Evolutionary conservation across 306 rosid genomes (phyloP).

Genomic region (Prunus padus): DNA sequence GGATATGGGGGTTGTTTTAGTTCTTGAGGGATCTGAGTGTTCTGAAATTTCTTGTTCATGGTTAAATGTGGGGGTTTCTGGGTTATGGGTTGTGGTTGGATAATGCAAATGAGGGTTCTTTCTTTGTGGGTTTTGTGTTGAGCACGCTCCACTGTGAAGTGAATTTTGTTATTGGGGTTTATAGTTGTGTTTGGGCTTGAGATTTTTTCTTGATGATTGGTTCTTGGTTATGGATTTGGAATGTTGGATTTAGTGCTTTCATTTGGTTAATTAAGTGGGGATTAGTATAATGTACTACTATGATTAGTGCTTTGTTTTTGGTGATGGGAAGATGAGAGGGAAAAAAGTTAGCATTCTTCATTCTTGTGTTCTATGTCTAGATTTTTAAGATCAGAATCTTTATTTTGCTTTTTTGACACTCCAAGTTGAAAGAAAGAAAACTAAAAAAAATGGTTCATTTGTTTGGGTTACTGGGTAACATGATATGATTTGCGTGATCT

Average conservation of each 20-base stretch:
- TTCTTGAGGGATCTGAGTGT: slow-evolving; percentile 16
- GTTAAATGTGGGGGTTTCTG: slow-evolving; percentile 10
- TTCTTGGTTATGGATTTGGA: slow-evolving; percentile 10
- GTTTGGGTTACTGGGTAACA: neutral
- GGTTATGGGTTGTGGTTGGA: neutral
- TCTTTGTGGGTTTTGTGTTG: slow-evolving; percentile 1
- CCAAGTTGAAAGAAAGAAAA: neutral
- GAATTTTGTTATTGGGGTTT: slow-evolving; percentile 16
- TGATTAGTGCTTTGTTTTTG: slow-evolving; percentile 24
- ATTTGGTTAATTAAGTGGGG: slow-evolving; percentile 20
- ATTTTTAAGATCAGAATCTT: slow-evolving; percentile 5
- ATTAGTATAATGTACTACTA: neutral
- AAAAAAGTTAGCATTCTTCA: neutral
- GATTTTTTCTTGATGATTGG: slow-evolving; percentile 14
- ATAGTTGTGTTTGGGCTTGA: slow-evolving; percentile 14
- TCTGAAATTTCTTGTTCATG: neutral
- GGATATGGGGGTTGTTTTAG: too few relatives aligned
- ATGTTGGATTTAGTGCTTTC: slow-evolving; percentile 15
- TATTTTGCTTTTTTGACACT: neutral
- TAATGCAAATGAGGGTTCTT: neutral
- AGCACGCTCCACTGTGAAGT: slow-evolving; percentile 9
- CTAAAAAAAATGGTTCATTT: neutral
- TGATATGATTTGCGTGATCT: slow-evolving; percentile 12
- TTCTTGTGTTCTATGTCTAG: neutral
- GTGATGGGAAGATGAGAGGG: slow-evolving; percentile 17